These are phyloP conservation scores for Saccharomyces hybrid DNA, from an alignment of 1,139 yeast species.

Conservation along the genomic window DNA sequence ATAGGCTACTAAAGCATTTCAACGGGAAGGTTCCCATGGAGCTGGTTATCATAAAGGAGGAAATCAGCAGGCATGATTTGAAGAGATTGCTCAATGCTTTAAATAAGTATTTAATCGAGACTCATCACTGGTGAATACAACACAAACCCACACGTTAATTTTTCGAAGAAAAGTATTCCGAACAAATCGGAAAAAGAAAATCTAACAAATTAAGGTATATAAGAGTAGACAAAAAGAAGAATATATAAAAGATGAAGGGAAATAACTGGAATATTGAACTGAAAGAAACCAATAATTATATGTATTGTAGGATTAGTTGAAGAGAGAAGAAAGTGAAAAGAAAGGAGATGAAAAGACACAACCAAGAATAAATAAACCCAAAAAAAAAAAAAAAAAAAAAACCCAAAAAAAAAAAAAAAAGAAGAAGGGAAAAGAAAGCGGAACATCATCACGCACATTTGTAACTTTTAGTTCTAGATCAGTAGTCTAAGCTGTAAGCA, in stretches of 20 bases:
- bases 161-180: no score
- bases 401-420: not conserved
- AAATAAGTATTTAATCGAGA: slow-evolving; percentile 27
- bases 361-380: not conserved
- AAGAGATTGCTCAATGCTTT: slow-evolving; percentile 41
- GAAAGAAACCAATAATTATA: not conserved
- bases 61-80: slow-evolving; percentile 60
- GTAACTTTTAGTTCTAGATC: not conserved
- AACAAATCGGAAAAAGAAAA: not conserved
- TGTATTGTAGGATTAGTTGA: not conserved
- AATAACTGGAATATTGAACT: not conserved
- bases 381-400: not conserved
- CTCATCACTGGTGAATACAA: slow-evolving; percentile 28
- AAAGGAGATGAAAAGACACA: not conserved
- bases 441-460: not conserved
- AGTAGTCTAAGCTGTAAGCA: not conserved
- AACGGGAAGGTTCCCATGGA: slow-evolving; percentile 81
- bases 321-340: not conserved
- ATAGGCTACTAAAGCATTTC: slow-evolving; percentile 69
- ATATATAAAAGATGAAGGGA: not conserved
- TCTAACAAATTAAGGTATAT: not conserved
- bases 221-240: not conserved
- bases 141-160: no score
- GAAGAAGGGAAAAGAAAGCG: not conserved
- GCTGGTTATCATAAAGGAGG: slow-evolving; percentile 59